These are phyloP conservation scores for Cadophora malorum DNA, from an alignment of 2,329 filamentous ascomycete genomes.

Conservation along the genomic window DNA sequence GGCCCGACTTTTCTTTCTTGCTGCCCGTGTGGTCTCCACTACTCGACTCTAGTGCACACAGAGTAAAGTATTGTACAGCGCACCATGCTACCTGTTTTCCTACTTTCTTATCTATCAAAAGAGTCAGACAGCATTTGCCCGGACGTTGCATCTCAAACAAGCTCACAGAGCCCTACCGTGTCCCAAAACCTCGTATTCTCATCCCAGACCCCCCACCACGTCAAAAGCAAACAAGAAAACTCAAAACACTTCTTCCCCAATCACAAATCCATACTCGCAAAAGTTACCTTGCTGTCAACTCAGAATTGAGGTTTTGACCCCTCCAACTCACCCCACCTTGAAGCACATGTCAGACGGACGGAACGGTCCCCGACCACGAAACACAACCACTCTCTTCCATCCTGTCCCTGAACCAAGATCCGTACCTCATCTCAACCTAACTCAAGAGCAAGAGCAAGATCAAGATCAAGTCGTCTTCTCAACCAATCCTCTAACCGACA, in stretches of 20 bases:
- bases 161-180: not conserved
- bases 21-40: not conserved
- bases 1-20: not conserved
- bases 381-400: not conserved
- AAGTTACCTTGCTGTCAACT: not conserved
- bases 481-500: slow-evolving; percentile 7
- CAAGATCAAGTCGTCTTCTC: slow-evolving; percentile 2
- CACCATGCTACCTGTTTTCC: not conserved
- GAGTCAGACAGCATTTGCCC: not conserved
- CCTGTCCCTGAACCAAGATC: not conserved
- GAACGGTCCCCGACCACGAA: slow-evolving; percentile 3
- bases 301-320: not conserved
- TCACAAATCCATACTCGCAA: not conserved
- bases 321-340: slow-evolving; percentile 3
- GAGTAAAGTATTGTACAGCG: not conserved
- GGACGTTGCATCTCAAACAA: slow-evolving; percentile 3
- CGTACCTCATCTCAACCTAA: not conserved
- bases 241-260: not conserved
- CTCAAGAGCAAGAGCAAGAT: not conserved
- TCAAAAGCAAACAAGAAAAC: not conserved
- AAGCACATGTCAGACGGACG: slow-evolving; percentile 11
- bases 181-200: not conserved
- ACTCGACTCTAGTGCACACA: no score
- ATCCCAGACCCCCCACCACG: not conserved
- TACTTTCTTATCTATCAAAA: not conserved